phyloP scores from a whole-genome alignment of 2,329 filamentous ascomycete genomes.

The Aspergillus novofumigatus region DNA sequence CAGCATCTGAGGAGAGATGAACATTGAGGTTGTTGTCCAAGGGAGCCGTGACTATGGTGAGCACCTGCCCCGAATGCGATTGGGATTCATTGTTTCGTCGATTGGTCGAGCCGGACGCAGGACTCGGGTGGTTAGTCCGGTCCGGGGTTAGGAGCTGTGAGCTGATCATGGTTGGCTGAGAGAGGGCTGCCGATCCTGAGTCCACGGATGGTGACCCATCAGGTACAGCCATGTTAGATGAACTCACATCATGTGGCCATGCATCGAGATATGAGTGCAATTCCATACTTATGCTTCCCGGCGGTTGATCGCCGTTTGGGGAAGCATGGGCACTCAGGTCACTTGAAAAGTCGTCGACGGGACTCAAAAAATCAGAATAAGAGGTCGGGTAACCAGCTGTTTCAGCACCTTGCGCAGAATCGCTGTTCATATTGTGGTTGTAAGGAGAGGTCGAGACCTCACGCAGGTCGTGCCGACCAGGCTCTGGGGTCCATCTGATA shows the following conservation, averaged over 20 bases:
- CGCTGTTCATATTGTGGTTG: slow-evolving; percentile 4
- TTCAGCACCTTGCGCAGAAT: slow-evolving; percentile 4
- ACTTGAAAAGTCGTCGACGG: slow-evolving; percentile 25
- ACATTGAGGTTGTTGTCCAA: slow-evolving; percentile 22
- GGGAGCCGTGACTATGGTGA: slow-evolving; percentile 23
- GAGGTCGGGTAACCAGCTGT: slow-evolving; percentile 12
- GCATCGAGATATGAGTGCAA: slow-evolving; percentile 10
- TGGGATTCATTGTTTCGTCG: slow-evolving; percentile 13
- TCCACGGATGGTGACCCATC: background rate
- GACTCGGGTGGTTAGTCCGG: slow-evolving; percentile 27
- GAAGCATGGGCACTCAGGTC: slow-evolving; percentile 27
- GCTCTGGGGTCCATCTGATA: slow-evolving; percentile 27
- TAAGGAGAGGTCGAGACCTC: slow-evolving; percentile 12
- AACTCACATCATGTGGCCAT: slow-evolving; percentile 9
- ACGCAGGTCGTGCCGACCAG: slow-evolving; percentile 12
- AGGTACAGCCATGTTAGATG: background rate
- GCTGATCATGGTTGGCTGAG: slow-evolving; percentile 14
- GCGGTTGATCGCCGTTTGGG: slow-evolving; percentile 19
- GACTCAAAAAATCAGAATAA: slow-evolving; percentile 27
- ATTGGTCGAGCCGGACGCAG: slow-evolving; percentile 20
- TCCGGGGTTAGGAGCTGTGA: slow-evolving; percentile 33
- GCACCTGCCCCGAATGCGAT: slow-evolving; percentile 17
- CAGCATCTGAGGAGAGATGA: slow-evolving; percentile 14
- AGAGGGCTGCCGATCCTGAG: slow-evolving; percentile 10
- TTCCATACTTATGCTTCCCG: slow-evolving; percentile 17